These are phyloP conservation scores for Lanmaoa rubissima DNA, from an alignment of 768 basidiomycete species.

Conservation along the genomic window DNA sequence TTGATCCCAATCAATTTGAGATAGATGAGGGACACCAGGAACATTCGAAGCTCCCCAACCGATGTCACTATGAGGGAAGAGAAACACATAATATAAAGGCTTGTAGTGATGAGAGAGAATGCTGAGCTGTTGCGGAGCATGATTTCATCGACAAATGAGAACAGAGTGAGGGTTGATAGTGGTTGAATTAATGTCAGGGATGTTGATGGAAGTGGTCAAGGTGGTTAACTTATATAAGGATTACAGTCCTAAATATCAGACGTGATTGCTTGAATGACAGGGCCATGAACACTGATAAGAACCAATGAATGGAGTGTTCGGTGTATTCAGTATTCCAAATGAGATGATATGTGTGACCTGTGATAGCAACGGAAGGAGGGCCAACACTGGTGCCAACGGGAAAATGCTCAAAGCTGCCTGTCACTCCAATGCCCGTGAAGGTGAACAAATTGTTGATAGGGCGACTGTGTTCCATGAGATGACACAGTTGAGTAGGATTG, in stretches of 20 bases:
- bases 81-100: background rate
- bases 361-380: background rate
- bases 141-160: background rate
- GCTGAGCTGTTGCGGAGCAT: background rate
- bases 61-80: background rate
- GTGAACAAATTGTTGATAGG: background rate
- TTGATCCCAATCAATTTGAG: background rate
- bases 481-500: background rate
- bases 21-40: background rate
- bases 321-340: background rate
- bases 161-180: background rate
- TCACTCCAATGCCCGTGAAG: background rate
- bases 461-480: background rate
- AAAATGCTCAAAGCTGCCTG: background rate
- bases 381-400: background rate
- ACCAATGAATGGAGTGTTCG: background rate
- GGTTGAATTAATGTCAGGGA: background rate
- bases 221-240: background rate
- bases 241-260: background rate
- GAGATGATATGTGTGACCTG: background rate
- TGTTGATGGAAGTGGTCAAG: background rate
- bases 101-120: background rate
- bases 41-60: background rate
- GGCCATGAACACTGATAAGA: background rate
- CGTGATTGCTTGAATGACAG: background rate